phyloP scores from a whole-genome alignment of 2,329 filamentous ascomycete genomes.

The Fusarium sp. region DNA sequence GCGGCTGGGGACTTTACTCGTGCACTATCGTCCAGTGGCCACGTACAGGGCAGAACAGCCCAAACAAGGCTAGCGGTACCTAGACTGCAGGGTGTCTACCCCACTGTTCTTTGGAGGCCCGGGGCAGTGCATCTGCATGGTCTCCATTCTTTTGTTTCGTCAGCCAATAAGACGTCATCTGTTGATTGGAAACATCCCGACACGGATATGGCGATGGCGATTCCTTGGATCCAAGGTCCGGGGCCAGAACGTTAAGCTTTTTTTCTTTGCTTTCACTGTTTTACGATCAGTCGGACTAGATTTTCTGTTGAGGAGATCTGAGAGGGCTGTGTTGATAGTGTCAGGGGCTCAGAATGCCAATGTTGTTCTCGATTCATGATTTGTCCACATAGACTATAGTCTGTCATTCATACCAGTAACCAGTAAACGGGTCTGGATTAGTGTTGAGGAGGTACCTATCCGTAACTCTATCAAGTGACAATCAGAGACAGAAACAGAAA shows the following conservation, averaged over 20 bases:
- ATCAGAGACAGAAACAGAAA: not conserved
- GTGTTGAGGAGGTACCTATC: not conserved
- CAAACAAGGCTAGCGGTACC: slow-evolving; percentile 1
- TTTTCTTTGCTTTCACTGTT: slow-evolving; percentile 8
- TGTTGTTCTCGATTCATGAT: slow-evolving; percentile 21
- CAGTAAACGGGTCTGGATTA: not conserved
- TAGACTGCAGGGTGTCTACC: slow-evolving; percentile 2
- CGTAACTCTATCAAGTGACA: not conserved
- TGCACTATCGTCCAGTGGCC: slow-evolving; percentile 15
- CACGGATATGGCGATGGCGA: slow-evolving; percentile 39
- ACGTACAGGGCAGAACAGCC: slow-evolving; percentile 8
- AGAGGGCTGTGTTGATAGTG: slow-evolving; percentile 25
- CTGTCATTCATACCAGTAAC: not conserved
- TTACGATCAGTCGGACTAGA: slow-evolving; percentile 1
- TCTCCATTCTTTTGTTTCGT: slow-evolving; percentile 15
- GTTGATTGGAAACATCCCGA: slow-evolving; percentile 11
- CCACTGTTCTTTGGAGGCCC: slow-evolving; percentile 15
- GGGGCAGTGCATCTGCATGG: slow-evolving; percentile 34
- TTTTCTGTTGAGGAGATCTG: slow-evolving; percentile 30
- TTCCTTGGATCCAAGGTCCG: slow-evolving; percentile 18
- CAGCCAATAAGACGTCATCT: not conserved
- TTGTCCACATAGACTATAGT: slow-evolving; percentile 9
- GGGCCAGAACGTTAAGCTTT: slow-evolving; percentile 40
- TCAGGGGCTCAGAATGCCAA: slow-evolving; percentile 8
- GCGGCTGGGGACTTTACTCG: slow-evolving; percentile 20